Percentiles rank a stretch among this genome's conserved stretches.
Conservation (phyloP, 208 protist genomes). For the Vickermania ingenoplastis region DNA sequence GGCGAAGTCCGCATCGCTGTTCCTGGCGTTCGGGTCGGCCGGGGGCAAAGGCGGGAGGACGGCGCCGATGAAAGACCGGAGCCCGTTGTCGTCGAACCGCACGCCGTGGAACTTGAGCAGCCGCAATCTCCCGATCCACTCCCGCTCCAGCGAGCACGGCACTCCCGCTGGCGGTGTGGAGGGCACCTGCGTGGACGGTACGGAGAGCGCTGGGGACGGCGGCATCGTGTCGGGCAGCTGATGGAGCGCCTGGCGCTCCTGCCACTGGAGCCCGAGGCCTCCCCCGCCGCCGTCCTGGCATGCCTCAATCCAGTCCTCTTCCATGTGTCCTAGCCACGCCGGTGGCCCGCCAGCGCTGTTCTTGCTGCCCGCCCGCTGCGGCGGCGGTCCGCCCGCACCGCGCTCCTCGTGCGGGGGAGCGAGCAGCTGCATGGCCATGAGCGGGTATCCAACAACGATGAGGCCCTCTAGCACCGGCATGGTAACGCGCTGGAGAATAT, state of each 20-base stretch:
- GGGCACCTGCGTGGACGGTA: not conserved
- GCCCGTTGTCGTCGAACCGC: not conserved
- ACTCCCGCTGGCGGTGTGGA: not conserved
- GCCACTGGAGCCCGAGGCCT: not conserved
- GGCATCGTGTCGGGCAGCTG: not conserved
- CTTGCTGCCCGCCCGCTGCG: not conserved
- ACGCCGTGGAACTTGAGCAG: conserved; percentile 1
- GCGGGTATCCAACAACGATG: not conserved
- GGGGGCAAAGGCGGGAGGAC: not conserved
- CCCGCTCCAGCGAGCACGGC: not conserved
- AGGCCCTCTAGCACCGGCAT: conserved; percentile 2
- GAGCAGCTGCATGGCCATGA: conserved; percentile 1
- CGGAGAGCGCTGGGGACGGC: not conserved
- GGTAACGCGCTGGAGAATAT: not conserved
- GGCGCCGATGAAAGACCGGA: not conserved
- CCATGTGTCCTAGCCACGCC: not conserved
- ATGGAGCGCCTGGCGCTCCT: not conserved
- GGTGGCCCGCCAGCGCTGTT: no score
- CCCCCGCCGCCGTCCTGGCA: not conserved
- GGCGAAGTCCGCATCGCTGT: not conserved
- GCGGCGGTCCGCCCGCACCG: not conserved
- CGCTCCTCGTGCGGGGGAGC: not conserved
- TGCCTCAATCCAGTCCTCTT: not conserved
- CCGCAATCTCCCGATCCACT: not conserved
- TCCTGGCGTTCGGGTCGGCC: not conserved